These are phyloP conservation scores for Priceomyces melissophilus DNA, from an alignment of 805 yeast species.

Conservation along the genomic window DNA sequence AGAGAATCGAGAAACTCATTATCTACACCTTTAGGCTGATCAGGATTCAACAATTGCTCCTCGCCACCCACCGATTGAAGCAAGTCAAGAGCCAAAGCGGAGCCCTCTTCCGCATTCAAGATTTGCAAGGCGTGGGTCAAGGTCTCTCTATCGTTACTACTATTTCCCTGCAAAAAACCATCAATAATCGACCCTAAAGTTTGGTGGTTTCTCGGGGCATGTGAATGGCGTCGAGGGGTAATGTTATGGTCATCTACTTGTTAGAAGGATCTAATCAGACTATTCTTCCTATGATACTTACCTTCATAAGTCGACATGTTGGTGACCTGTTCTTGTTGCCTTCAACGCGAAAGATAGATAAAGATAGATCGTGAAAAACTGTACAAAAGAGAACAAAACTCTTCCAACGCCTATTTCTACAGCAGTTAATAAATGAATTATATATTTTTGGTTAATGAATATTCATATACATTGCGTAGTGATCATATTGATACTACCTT, in stretches of 20 bases:
- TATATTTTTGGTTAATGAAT: too few species aligned
- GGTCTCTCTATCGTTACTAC: conserved; percentile 14
- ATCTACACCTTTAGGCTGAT: conserved; percentile 49
- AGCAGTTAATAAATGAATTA: too few species aligned
- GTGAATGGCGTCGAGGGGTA: conserved; percentile 5
- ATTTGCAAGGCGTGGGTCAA: conserved; percentile 30
- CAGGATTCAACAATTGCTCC: neutral
- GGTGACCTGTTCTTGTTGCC: neutral
- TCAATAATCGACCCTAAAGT: conserved; percentile 34
- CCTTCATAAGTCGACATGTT: conserved; percentile 45
- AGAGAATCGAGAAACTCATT: conserved; percentile 71
- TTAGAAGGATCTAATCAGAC: conserved; percentile 2
- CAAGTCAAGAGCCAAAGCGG: conserved; percentile 25
- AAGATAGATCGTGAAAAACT: too few species aligned
- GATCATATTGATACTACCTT: too few species aligned
- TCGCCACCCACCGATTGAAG: conserved; percentile 14
- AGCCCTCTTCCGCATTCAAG: conserved; percentile 29
- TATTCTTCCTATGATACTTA: conserved; percentile 19
- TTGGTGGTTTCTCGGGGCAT: conserved; percentile 23
- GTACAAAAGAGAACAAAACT: too few species aligned
- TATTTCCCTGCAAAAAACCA: conserved; percentile 19
- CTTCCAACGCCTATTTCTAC: too few species aligned
- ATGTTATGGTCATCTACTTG: conserved; percentile 39
- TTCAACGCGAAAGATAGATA: too few species aligned
- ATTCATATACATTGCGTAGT: too few species aligned